Base-by-base conservation (phyloP, 495 filamentous ascomycete genomes). In the Trichoderma asperelloides region DNA sequence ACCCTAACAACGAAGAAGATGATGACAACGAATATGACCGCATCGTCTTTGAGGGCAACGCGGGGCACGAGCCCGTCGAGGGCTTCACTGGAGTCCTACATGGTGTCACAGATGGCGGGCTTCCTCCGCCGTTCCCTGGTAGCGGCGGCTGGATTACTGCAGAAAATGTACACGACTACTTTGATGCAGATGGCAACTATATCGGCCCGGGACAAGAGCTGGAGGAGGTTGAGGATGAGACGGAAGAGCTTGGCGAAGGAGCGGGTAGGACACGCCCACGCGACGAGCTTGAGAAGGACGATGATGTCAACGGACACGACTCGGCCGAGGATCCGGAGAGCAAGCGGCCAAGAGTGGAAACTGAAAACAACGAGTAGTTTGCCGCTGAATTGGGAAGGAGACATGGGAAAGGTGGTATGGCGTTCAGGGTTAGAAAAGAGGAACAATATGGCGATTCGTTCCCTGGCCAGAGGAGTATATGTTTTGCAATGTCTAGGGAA, bases 131-230 rank as follows among this genome's bases (percentile, higher is more conserved):
- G 4, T 83, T 95, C 74, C 91, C 90, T 1, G 92, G 94, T 13
- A 94, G 92, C 72, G 87, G 86, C 0, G 93, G 93, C 2, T 98
- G 95, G 95, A 97, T 98, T 69, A 98, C 95, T 21, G 89, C 92
- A 16, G 95, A 97, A 65, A 98, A 98, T 76, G 90, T 96, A 74
- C 83, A 88, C 64, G 86, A 97, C 72, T 96, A 76, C 65, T 85
- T 86, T 69, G 81, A 86, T 64, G 80, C 70, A 23, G 78, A 85
- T 0, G 84, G 84, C 5, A 85, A 85, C 47, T 86, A 81, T 81
- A 84, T 84, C 70, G 82, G 80, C 11, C 70, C 69, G 0, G 74
- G 65, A 3, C 65, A 68, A 6, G 37, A 66, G 27, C 65, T 28
- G 1, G 72, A 68, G 25, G 74, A 69, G 65, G 71, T 8, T 7